Base-by-base conservation (phyloP, 768 basidiomycete species). In the Suillus discolor region DNA sequence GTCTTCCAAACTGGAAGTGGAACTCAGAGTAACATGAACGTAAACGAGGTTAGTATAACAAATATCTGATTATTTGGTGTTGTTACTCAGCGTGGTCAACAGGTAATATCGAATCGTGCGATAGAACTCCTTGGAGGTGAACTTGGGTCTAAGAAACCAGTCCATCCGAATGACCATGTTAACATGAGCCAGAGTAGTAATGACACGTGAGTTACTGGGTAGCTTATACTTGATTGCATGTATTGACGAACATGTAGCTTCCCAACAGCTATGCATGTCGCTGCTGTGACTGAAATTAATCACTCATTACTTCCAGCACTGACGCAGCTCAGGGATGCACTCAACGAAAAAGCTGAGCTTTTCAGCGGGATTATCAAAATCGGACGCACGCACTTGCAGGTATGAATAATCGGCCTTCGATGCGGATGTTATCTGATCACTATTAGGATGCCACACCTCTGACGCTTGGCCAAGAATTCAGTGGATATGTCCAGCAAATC, bases 121-220 rank as follows among this genome's bases (percentile, higher is more conserved):
- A 99, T 99, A 73, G 95, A 99, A 81, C 81, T 97, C 67, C 88
- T 99, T 66, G 97, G 97, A 8, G 97, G 97, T 20, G 85, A 96
- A 80, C 83, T 98, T 64, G 97, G 97, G 41, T 94, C 93, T 55
- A 99, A 99, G 84, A 94, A 84, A 72, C 97, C 97, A 11, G 96
- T 99, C 2, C 97, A 99, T 77, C 97, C 97, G 44, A 99, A 99
- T 78, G 97, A 99, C 75, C 97, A 99, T 79, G 96, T 98, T 72
- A 99, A 99, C 83, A 97, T 92, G 92, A 95, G 94, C 77, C 97
- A 99, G 79, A 97, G 94, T 69, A 96, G 94, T 74, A 99, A 99
- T 74, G 97, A 99, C 79, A 96, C 96, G 94, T 95, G 77, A 72
- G 91, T 82, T 9, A 20, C 36, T 23, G 28, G 39, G 12, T 63